These are phyloP conservation scores for Botrytis deweyae DNA, from an alignment of 2,329 filamentous ascomycete species.

Conservation along the genomic window DNA sequence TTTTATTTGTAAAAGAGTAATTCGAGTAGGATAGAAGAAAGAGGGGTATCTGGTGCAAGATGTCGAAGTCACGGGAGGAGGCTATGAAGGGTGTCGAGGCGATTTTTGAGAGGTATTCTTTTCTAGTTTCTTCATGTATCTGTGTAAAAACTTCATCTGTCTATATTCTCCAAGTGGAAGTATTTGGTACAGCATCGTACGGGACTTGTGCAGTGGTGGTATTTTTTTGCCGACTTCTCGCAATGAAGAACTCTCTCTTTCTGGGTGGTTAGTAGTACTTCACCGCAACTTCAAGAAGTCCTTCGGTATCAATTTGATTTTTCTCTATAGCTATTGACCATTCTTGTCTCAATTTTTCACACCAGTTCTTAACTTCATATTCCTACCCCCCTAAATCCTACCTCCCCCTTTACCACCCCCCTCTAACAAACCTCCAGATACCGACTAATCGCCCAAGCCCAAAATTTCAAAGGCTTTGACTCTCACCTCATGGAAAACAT, in stretches of 20 bases:
- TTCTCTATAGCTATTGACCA: rapidly evolving
- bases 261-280: background rate
- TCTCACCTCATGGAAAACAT: conserved; percentile 31
- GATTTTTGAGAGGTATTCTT: conserved; percentile 35
- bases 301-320: background rate
- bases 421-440: conserved; percentile 28
- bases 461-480: conserved; percentile 32
- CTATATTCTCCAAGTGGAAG: background rate
- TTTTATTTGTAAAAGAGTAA: too few species aligned
- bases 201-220: too few species aligned
- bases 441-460: conserved; percentile 27
- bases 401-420: background rate
- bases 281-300: background rate
- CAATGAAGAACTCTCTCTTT: background rate
- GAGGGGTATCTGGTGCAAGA: conserved; percentile 18
- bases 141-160: background rate
- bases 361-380: background rate
- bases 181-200: background rate
- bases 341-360: background rate
- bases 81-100: conserved; percentile 35
- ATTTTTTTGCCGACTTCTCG: background rate
- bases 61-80: conserved; percentile 24
- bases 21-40: background rate
- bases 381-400: background rate
- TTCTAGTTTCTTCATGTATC: background rate